Evolutionary conservation across 805 yeast species (phyloP), one percentile per base, ranked within the genome.

Genomic region (Pichia pseudocactophila): DNA sequence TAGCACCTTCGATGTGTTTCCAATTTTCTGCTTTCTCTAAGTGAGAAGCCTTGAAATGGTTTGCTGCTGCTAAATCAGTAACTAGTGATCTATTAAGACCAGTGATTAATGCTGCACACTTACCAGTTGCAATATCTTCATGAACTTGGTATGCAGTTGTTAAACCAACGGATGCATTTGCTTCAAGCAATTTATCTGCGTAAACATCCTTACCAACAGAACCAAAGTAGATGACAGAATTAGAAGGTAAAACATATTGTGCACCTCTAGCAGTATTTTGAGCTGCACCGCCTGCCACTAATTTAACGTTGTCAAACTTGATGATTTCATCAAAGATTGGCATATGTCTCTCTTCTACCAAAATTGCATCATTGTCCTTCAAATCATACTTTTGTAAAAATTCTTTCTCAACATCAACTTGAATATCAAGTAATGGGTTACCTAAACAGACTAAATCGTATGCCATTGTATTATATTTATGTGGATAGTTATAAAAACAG

Each of bases 181-280:
- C 97, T 57, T 76, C 79, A 41, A 70, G 66, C 63, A 92, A 76
- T 64, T 80, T 77, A 48, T 82, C 87, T 46, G 92, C 79, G 66
- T 81, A 90, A 54, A 80, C 74, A 66, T 92, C 99, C 54, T 84
- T 75, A 59, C 98, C 98, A 48, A 90, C 97, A 39, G 95, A 82
- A 42, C 99, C 99, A 61, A 90, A 86, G 73, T 92, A 92, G 41
- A 82, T 82, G 44, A 92, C 97, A 27, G 90, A 78, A 54, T 78
- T 65, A 37, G 69, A 64, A 46, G 97, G 96, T 40, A 92, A 74
- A 43, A 87, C 65, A 68, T 86, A 90, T 61, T 90, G 97, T 39
- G 97, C 97, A 60, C 96, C 99, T 69, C 99, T 80, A 45, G 97
- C 97, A 50, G 97, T 78, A 73, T 92, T 92, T 71, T 92, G 99